Conservation (phyloP, 2,329 filamentous ascomycete species). For the Pseudogymnoascus sp. region DNA sequence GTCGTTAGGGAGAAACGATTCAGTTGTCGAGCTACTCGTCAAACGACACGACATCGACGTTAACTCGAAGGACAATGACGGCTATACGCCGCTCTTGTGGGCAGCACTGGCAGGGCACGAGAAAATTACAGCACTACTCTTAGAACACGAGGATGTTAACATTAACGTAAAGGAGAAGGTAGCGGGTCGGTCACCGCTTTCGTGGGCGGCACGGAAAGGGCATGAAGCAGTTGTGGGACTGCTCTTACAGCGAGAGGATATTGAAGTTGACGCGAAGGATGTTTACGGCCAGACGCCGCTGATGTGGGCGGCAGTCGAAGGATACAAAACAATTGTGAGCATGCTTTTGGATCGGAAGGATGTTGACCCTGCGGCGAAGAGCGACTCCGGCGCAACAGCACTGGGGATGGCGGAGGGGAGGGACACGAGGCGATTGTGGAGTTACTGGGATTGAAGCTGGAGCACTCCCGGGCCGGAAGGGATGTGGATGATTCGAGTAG, state of each 20-base stretch:
- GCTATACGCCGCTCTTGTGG: not conserved
- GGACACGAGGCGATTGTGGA: not conserved
- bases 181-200: not conserved
- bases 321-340: not conserved
- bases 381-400: not conserved
- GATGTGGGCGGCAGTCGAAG: constrained; percentile 14
- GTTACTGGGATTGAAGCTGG: not conserved
- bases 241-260: not conserved
- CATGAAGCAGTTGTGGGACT: not conserved
- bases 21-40: not conserved
- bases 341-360: not conserved
- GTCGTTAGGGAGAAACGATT: not conserved
- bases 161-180: not conserved
- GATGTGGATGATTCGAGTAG: not conserved
- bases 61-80: not conserved
- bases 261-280: not conserved
- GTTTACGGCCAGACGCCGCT: constrained; percentile 18
- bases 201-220: not conserved
- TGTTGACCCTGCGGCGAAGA: not conserved
- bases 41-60: not conserved
- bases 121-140: not conserved
- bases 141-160: not conserved
- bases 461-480: not conserved
- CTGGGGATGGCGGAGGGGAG: not conserved
- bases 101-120: not conserved